Evolutionary conservation across 768 basidiomycete species (phyloP).

Genomic region (Mycena alexandri): DNA sequence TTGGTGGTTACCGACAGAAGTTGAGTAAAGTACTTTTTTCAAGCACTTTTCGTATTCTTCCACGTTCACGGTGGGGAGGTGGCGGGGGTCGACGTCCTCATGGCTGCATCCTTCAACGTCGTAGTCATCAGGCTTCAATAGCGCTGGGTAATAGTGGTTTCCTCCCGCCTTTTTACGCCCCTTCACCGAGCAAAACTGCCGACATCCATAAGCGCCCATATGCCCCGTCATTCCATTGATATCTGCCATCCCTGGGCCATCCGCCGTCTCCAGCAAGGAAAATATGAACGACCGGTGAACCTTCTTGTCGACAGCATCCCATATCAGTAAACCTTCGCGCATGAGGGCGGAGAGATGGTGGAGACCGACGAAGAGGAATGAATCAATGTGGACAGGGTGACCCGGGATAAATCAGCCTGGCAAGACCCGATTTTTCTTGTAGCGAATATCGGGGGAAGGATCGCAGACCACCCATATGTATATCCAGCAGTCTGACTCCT

Average conservation of each 20-base stretch:
- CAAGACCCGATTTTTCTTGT: constrained; percentile 36
- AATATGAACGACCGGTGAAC: not conserved
- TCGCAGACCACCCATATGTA: constrained; percentile 45
- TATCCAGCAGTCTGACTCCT: constrained; percentile 47
- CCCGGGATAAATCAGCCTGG: constrained; percentile 14
- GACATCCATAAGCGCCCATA: constrained; percentile 46
- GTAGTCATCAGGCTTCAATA: constrained; percentile 43
- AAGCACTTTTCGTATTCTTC: constrained; percentile 39
- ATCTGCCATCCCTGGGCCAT: constrained; percentile 11
- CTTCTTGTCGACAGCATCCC: constrained; percentile 4
- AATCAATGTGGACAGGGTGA: not conserved
- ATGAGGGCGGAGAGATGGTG: constrained; percentile 9
- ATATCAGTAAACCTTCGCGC: constrained; percentile 9
- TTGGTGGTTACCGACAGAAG: constrained; percentile 48
- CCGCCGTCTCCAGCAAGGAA: constrained; percentile 2
- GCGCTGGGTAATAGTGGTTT: too few relatives aligned
- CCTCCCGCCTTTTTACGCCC: constrained; percentile 46
- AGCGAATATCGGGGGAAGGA: constrained; percentile 29
- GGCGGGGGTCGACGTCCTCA: constrained; percentile 45
- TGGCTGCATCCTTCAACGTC: constrained; percentile 40
- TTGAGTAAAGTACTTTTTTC: constrained; percentile 46
- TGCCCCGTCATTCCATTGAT: not conserved
- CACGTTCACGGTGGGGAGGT: constrained; percentile 43
- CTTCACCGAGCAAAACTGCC: constrained; percentile 45
- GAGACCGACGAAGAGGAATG: constrained; percentile 3